Evolutionary conservation across 257 asterid species (phyloP).

Genomic region (Solanum rostratum): DNA sequence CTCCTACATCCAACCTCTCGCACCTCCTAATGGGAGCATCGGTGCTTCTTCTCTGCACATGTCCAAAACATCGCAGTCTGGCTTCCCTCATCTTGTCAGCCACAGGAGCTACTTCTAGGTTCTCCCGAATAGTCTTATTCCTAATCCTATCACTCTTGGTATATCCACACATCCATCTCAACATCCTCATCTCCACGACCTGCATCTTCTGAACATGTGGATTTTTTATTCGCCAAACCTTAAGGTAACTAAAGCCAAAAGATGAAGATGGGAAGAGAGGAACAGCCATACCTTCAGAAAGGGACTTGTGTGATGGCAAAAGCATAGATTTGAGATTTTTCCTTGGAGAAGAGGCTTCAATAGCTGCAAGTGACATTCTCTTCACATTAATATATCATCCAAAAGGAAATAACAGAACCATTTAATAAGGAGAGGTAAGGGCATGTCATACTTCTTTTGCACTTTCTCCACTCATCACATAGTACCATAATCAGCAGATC

Average conservation of each 20-base stretch:
- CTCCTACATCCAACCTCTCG: too few species aligned
- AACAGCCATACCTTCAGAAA: constrained; percentile 34
- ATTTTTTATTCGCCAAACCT: too few species aligned
- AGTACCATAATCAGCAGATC: constrained; percentile 57
- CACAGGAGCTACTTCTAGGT: too few species aligned
- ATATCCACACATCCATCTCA: too few species aligned
- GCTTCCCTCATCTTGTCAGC: too few species aligned
- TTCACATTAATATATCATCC: neutral
- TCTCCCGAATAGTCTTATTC: too few species aligned
- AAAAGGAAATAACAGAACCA: neutral
- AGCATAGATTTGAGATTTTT: constrained; percentile 73
- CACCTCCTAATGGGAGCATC: too few species aligned
- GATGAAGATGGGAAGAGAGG: neutral
- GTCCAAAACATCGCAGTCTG: too few species aligned
- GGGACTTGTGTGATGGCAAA: constrained; percentile 35
- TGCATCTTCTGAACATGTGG: too few species aligned
- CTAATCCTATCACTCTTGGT: too few species aligned
- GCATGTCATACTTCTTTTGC: constrained; percentile 70
- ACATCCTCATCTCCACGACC: too few species aligned
- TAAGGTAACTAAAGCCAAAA: neutral
- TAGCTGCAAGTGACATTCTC: constrained; percentile 33
- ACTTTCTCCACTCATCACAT: constrained; percentile 93
- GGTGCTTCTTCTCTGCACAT: too few species aligned
- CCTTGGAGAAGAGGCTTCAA: constrained; percentile 88
- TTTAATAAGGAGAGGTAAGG: neutral